These are phyloP conservation scores for Wickerhamia fluorescens DNA, from an alignment of 805 yeast species.

Conservation along the genomic window DNA sequence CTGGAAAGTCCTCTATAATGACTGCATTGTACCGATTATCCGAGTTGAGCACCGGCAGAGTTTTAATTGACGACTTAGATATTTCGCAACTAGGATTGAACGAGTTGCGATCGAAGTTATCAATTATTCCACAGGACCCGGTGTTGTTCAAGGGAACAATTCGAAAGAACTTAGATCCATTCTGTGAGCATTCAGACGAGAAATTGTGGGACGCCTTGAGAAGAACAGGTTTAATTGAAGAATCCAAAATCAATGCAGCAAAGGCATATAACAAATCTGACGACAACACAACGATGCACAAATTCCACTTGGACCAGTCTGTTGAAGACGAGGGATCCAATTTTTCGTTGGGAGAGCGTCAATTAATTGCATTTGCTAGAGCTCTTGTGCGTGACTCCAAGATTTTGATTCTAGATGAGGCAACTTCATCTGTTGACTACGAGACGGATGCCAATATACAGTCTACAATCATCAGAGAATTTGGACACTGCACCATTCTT, in stretches of 20 bases:
- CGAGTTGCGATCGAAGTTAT: constrained; percentile 48
- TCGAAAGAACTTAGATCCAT: constrained; percentile 58
- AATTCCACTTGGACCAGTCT: constrained; percentile 37
- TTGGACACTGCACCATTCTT: constrained; percentile 62
- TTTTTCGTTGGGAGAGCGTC: constrained; percentile 72
- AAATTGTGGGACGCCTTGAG: constrained; percentile 53
- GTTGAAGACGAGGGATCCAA: constrained; percentile 67
- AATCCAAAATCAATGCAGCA: constrained; percentile 10
- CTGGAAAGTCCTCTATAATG: constrained; percentile 70
- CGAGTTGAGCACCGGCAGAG: constrained; percentile 43
- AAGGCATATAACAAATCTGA: background rate
- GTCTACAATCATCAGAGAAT: constrained; percentile 65
- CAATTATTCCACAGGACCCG: constrained; percentile 71
- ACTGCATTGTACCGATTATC: constrained; percentile 52
- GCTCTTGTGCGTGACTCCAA: constrained; percentile 72
- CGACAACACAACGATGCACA: too few relatives aligned
- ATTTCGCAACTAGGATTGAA: constrained; percentile 45
- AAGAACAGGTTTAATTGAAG: constrained; percentile 49
- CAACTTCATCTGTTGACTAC: constrained; percentile 74
- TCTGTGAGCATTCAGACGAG: constrained; percentile 42
- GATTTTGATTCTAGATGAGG: constrained; percentile 80
- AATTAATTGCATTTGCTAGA: constrained; percentile 73
- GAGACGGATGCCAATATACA: constrained; percentile 81
- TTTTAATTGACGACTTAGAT: constrained; percentile 54
- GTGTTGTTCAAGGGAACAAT: constrained; percentile 56